Percentiles rank a stretch among this genome's conserved stretches.
These are phyloP conservation scores for Cercospora nicotianae DNA, from an alignment of 2,329 filamentous ascomycete species.

Conservation along the genomic window DNA sequence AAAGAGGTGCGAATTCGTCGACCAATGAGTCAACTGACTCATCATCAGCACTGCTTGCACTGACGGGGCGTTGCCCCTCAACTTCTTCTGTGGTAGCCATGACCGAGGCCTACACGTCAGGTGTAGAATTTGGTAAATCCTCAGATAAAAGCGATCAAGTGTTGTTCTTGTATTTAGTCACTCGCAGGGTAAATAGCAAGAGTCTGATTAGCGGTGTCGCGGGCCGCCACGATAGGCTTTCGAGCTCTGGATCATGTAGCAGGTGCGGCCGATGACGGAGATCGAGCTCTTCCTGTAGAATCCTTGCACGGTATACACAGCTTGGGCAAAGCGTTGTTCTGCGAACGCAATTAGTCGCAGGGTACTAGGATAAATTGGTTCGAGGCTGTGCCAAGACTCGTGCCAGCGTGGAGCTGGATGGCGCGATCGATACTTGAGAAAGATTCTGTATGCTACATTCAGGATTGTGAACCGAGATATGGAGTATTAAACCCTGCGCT, in stretches of 20 bases:
- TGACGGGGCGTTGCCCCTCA: conserved; percentile 1
- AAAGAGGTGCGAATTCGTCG: conserved; percentile 21
- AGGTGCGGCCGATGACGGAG: conserved; percentile 6
- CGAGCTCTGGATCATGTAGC: conserved; percentile 2
- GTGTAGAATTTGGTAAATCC: neutral
- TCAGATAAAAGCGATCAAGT: neutral
- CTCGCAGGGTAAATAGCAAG: neutral
- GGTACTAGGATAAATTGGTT: neutral
- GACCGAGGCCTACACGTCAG: neutral
- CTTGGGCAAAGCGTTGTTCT: neutral
- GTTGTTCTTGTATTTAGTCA: neutral
- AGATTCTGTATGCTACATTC: neutral
- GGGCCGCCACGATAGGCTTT: conserved; percentile 12
- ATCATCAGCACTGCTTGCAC: conserved; percentile 1
- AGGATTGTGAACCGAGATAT: neutral
- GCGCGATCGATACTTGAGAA: neutral
- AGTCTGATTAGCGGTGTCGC: conserved; percentile 7
- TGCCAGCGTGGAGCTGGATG: conserved; percentile 7
- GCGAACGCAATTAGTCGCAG: neutral
- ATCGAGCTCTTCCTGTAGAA: conserved; percentile 5
- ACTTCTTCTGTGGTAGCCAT: conserved; percentile 12
- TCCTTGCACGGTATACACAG: neutral
- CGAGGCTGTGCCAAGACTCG: neutral
- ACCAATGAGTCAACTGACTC: conserved; percentile 11
- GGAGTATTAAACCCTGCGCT: neutral